Evolutionary conservation across 805 yeast species (phyloP).

Genomic region (Yamadazyma olivae): DNA sequence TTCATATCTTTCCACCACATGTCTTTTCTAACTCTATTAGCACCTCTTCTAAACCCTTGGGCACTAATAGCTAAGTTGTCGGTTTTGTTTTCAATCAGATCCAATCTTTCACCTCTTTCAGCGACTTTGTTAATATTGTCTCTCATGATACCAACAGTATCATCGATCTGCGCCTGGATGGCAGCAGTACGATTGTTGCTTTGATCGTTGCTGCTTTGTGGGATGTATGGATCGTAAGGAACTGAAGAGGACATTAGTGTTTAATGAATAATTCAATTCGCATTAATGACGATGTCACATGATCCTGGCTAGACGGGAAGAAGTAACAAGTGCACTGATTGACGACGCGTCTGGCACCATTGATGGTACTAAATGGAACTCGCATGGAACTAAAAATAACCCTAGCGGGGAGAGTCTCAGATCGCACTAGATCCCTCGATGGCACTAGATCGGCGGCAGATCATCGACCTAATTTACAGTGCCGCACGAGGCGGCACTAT

Average conservation of each 20-base stretch:
- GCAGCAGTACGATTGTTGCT: slow-evolving; percentile 68
- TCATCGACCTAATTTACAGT: too few relatives aligned
- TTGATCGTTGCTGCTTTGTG: slow-evolving; percentile 53
- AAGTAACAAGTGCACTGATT: neutral
- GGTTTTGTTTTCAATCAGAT: slow-evolving; percentile 88
- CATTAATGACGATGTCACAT: too few relatives aligned
- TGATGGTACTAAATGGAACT: too few relatives aligned
- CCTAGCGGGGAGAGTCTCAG: too few relatives aligned
- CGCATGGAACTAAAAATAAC: too few relatives aligned
- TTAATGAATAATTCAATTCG: too few relatives aligned
- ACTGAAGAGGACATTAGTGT: slow-evolving; percentile 81
- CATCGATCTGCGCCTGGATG: slow-evolving; percentile 87
- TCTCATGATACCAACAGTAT: slow-evolving; percentile 96
- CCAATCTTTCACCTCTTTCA: slow-evolving; percentile 90
- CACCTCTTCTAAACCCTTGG: slow-evolving; percentile 92
- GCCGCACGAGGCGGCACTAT: too few relatives aligned
- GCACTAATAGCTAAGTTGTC: slow-evolving; percentile 90
- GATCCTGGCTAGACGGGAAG: too few relatives aligned
- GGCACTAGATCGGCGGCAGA: too few relatives aligned
- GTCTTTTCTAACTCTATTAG: slow-evolving; percentile 94
- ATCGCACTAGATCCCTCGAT: too few relatives aligned
- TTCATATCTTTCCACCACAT: slow-evolving; percentile 99
- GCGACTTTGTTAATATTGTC: slow-evolving; percentile 95
- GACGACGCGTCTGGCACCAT: neutral
- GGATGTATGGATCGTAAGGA: slow-evolving; percentile 85